Evolutionary conservation across 208 protist species (phyloP).

Genomic region (Acanthamoeba royreba): DNA sequence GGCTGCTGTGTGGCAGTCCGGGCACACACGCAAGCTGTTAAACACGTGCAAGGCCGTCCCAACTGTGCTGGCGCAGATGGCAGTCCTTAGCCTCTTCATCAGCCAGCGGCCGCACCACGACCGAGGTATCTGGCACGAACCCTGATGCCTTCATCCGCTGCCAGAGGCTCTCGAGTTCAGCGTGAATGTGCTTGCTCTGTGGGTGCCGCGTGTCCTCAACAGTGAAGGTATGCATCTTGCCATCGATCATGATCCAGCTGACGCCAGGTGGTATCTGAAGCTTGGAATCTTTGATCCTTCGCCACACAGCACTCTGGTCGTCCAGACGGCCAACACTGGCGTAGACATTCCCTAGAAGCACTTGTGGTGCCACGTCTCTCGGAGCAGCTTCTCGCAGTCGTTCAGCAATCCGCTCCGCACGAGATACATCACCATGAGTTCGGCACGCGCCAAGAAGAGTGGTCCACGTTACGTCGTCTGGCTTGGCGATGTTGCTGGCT

Average conservation of each 20-base stretch:
- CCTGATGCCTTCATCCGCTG: background rate
- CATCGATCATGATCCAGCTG: constrained; percentile 32
- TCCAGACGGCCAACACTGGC: background rate
- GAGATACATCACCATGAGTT: background rate
- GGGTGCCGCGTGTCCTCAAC: background rate
- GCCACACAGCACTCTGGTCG: background rate
- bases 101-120: background rate
- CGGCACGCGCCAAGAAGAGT: constrained; percentile 13
- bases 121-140: constrained; percentile 31
- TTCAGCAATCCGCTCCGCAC: background rate
- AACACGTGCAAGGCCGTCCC: background rate
- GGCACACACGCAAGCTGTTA: constrained; percentile 44
- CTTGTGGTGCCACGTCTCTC: background rate
- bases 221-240: background rate
- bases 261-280: constrained; percentile 4
- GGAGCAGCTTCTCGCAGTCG: background rate
- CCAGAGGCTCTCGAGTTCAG: background rate
- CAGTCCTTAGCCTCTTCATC: constrained; percentile 7
- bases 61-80: background rate
- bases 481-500: background rate
- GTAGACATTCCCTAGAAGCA: constrained; percentile 28
- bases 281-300: background rate
- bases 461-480: background rate
- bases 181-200: background rate
- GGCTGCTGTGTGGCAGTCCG: constrained; percentile 39